Evolutionary conservation across 1,284 basidiomycete genomes (phyloP), one percentile per base, ranked within the genome.

Genomic region (Austroboletus niveus): DNA sequence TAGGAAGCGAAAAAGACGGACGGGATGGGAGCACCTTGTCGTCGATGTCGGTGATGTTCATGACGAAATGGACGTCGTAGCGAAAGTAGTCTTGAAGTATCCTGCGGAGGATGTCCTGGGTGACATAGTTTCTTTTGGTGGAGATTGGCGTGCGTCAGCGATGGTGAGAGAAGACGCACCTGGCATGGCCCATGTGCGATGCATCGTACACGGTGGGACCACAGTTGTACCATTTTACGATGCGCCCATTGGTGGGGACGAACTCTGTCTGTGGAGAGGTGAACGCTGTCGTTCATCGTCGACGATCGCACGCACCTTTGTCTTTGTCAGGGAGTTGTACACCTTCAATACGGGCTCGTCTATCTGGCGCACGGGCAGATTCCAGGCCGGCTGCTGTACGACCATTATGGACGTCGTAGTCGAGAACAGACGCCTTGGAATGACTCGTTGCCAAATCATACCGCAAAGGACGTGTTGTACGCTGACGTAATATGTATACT

Each of bases 1-100:
- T 42, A 66, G 52, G 46, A 38, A 58, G 40, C 47, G 40, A 38
- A 50, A 36, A 34, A 48, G 30, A 46, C 39, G 40, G 31, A 49
- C 40, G 45, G 22, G 53, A 50, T 5, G 50, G 42, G 61, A 79
- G 60, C 57, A 93, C 96, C 82, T 99, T 99, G 80, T 99, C 97
- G 68, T 99, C 97, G 58, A 99, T 97, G 72, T 99, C 97, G 5
- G 97, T 99, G 64, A 99, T 87, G 73, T 99, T 99, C 94, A 98
- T 98, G 52, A 99, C 96, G 70, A 99, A 98, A 69, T 98, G 92
- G 53, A 99, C 88, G 66, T 98, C 92, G 69, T 97, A 99, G 42
- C 91, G 90, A 72, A 99, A 98, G 72, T 98, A 98, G 73, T 99
- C 94, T 2, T 88, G 80, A 74, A 99, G 78, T 56, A 99, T 94